Percentiles rank a stretch among this genome's conserved stretches.
Evolutionary conservation across 345 rosid genomes (phyloP).

Genomic region (Heritiera fomes): DNA sequence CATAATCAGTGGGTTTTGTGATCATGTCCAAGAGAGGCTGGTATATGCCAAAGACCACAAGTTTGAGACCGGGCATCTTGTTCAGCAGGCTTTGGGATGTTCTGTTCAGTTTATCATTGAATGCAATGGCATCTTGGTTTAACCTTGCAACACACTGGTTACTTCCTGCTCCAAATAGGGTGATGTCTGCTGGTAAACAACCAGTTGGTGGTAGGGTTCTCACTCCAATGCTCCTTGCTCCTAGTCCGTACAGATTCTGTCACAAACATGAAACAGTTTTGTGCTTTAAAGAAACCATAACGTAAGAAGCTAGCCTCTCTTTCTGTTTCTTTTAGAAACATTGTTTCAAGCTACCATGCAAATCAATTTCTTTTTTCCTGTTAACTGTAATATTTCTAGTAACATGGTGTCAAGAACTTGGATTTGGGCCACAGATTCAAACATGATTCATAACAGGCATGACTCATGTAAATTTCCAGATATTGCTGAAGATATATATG

Average conservation of each 20-base stretch:
- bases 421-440: not conserved
- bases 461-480: not conserved
- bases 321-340: not conserved
- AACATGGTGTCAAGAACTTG: not conserved
- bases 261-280: constrained; percentile 31
- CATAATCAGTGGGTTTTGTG: constrained; percentile 56
- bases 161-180: constrained; percentile 77
- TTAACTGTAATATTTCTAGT: not conserved
- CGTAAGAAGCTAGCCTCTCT: not conserved
- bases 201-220: constrained; percentile 82
- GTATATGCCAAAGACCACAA: constrained; percentile 73
- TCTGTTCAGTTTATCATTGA: constrained; percentile 70
- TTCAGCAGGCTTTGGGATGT: constrained; percentile 55
- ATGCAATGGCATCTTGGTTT: constrained; percentile 67
- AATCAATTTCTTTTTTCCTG: not conserved
- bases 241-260: constrained; percentile 71
- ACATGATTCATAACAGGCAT: not conserved
- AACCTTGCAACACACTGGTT: constrained; percentile 65
- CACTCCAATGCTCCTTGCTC: constrained; percentile 84
- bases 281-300: constrained; percentile 19
- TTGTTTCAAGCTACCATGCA: not conserved
- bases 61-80: constrained; percentile 71
- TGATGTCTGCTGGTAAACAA: constrained; percentile 87
- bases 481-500: not conserved
- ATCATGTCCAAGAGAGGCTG: constrained; percentile 76